Percentiles rank a stretch among this genome's conserved stretches.
phyloP scores from a whole-genome alignment of 139 green algal species.

The Tetratostichococcus sp. region DNA sequence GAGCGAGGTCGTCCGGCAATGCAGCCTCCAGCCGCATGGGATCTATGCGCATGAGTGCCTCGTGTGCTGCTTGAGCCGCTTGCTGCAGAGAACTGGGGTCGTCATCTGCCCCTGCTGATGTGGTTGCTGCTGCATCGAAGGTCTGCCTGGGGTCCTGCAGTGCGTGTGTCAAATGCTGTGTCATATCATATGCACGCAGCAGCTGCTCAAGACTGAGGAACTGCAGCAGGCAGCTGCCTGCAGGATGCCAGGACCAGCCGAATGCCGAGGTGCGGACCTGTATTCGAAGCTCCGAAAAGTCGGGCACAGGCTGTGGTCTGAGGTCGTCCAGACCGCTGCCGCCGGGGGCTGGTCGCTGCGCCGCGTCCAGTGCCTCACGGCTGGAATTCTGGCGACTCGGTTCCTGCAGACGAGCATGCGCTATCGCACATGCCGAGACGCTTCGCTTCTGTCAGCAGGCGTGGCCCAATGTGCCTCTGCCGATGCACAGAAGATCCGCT shows the following conservation, averaged over 20 bases:
- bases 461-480: too few relatives aligned
- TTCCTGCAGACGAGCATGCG: too few relatives aligned
- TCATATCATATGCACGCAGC: too few relatives aligned
- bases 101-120: neutral
- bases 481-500: too few relatives aligned
- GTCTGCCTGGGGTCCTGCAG: neutral
- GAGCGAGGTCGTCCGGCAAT: neutral
- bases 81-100: neutral
- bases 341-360: neutral
- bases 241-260: too few relatives aligned
- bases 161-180: too few relatives aligned
- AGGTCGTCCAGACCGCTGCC: constrained; percentile 22
- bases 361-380: neutral
- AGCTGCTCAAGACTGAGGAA: too few relatives aligned
- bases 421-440: too few relatives aligned
- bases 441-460: too few relatives aligned
- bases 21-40: neutral
- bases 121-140: neutral
- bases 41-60: neutral
- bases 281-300: constrained; percentile 12
- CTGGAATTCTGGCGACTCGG: neutral
- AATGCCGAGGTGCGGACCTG: neutral
- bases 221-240: too few relatives aligned
- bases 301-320: neutral
- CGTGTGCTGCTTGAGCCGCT: neutral